Percentiles rank a stretch among this genome's conserved stretches.
These are phyloP conservation scores for Bidens hawaiensis DNA, from an alignment of 140 eudicot species.

Conservation along the genomic window DNA sequence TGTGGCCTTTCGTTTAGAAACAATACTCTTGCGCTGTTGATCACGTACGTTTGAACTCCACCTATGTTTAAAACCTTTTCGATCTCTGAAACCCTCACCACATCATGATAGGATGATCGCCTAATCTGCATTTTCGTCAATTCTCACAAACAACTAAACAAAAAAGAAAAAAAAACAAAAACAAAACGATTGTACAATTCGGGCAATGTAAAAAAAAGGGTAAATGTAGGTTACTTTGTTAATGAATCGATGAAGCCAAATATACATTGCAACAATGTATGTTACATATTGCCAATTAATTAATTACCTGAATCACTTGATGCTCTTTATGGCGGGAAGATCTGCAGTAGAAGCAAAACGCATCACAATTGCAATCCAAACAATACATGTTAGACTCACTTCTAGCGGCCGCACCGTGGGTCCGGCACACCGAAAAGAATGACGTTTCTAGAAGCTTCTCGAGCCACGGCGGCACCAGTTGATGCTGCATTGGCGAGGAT, in stretches of 20 bases:
- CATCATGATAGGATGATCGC: conserved; percentile 91
- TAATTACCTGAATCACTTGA: conserved; percentile 74
- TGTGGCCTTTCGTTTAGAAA: conserved; percentile 90
- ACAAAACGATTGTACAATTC: not conserved
- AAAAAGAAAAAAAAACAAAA: too few species aligned
- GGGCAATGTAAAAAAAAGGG: not conserved
- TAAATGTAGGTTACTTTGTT: not conserved
- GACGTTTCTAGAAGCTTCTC: conserved; percentile 55
- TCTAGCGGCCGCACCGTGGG: conserved; percentile 74
- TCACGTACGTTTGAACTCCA: conserved; percentile 87
- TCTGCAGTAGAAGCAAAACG: conserved; percentile 87
- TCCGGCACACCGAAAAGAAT: conserved; percentile 66
- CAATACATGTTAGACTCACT: conserved; percentile 94
- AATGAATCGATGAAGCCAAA: not conserved
- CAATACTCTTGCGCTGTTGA: conserved; percentile 88
- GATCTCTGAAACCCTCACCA: conserved; percentile 84
- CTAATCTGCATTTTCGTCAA: conserved; percentile 47
- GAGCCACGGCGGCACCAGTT: conserved; percentile 84
- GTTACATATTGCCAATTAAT: not conserved
- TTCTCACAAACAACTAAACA: not conserved
- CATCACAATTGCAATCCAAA: conserved; percentile 61
- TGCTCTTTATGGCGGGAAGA: conserved; percentile 86
- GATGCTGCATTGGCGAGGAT: conserved; percentile 26
- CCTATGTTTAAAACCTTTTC: conserved; percentile 64
- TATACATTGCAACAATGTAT: not conserved